Evolutionary conservation across 148 eudicot species (phyloP), one percentile per base, ranked within the genome.

Genomic region (Pharnaceum exiguum): DNA sequence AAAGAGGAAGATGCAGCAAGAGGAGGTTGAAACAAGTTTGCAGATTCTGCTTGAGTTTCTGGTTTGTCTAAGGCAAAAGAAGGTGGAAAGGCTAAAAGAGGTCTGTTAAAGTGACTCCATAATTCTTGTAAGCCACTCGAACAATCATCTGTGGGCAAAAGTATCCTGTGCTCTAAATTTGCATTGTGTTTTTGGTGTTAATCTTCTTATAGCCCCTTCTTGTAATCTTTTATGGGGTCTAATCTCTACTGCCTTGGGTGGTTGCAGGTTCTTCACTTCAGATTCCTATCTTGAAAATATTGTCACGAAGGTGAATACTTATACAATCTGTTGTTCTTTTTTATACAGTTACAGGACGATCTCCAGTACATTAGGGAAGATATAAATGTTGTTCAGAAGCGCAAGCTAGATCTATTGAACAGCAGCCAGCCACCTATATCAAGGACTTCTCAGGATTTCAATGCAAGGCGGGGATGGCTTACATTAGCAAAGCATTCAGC

Each of bases 21-120:
- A 84, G 49, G 97, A 90, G 82, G 84, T 85, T 55, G 89, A 87
- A 57, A 77, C 87, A 63, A 90, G 84, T 75, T 66, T 82, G 75
- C 89, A 80, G 71, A 77, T 82, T 45, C 78, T 90, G 56, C 68
- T 77, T 11, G 89, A 84, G 35, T 87, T 90, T 77, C 73, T 87
- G 80, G 77, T 67, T 42, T 78, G 79, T 69, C 66, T 90, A 44
- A 80, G 63, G 70, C 78, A 74, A 71, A 72, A 75, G 77, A 90
- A 87, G 71, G 60, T 84, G 61, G 93, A 90, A 65, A 82, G 82
- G 75, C 95, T 90, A 33, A 78, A 71, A 23, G 87, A 82, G 95
- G 97, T 89, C 46, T 46, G 66, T 56, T 36, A 7, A 31, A 29
- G 43, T 52, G 25, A 51, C 25, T 48, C 53, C 12, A 33, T 39